Percentiles rank a stretch among this genome's conserved stretches.
phyloP scores from a whole-genome alignment of 164 flowering plant genomes.

The Berberis thunbergii region DNA sequence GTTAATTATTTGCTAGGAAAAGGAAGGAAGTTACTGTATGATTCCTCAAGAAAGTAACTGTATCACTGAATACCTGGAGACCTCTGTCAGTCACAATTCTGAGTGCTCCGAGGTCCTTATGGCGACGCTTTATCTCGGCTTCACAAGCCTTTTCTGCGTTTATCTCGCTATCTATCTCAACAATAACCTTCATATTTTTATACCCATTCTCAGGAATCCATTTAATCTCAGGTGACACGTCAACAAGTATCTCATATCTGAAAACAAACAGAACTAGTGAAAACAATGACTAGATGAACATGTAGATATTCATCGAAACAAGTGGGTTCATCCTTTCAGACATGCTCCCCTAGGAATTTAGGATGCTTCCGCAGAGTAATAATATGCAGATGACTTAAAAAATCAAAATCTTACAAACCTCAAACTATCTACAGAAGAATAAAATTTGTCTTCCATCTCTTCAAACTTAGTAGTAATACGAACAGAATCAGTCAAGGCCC shows the following conservation, averaged over 20 bases:
- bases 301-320: neutral
- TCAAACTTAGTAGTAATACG: conserved; percentile 65
- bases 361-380: neutral
- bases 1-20: neutral
- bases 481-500: conserved; percentile 73
- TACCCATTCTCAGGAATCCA: conserved; percentile 82
- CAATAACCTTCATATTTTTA: conserved; percentile 74
- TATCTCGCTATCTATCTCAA: conserved; percentile 74
- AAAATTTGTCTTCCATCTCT: conserved; percentile 59
- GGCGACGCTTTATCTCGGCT: conserved; percentile 61
- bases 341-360: neutral
- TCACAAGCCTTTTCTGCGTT: conserved; percentile 67
- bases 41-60: neutral
- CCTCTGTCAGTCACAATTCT: conserved; percentile 75
- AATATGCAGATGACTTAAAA: neutral
- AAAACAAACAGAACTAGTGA: conserved; percentile 12
- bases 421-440: conserved; percentile 42
- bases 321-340: neutral
- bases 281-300: neutral
- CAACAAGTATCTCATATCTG: conserved; percentile 83
- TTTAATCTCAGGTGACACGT: conserved; percentile 80
- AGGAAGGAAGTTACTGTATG: neutral
- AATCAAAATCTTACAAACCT: conserved; percentile 38
- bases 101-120: conserved; percentile 61
- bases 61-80: conserved; percentile 44